Conservation (phyloP, 176 grass and related monocot genomes). For the Carex littledalei region DNA sequence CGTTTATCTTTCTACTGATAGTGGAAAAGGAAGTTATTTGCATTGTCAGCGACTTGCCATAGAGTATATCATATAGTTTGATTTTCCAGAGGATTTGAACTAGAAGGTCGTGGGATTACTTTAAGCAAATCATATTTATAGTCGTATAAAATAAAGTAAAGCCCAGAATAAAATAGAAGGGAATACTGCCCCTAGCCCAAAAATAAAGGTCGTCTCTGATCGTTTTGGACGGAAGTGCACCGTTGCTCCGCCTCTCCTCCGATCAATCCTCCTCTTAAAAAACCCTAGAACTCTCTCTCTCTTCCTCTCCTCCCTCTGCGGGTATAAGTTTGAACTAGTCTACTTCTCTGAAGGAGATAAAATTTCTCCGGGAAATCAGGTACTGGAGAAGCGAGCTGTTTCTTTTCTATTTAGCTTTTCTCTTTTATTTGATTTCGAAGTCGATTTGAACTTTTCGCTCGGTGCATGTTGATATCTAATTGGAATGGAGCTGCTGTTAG, state of each 20-base stretch:
- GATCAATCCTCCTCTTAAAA: not conserved
- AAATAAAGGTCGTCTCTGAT: not conserved
- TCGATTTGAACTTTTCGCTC: not conserved
- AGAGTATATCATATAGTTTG: not conserved
- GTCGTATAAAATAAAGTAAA: not conserved
- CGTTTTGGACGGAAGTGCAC: conserved; percentile 3
- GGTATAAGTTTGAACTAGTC: not conserved
- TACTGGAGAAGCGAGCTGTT: not conserved
- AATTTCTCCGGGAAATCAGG: not conserved
- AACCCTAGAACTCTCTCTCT: not conserved
- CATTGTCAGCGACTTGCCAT: not conserved
- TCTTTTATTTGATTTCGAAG: not conserved
- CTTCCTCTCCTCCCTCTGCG: not conserved
- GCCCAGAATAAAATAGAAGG: not conserved
- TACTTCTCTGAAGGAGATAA: not conserved
- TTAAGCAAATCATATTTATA: not conserved
- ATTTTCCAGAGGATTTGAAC: not conserved
- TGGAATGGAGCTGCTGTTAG: not conserved
- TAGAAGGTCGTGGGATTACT: not conserved
- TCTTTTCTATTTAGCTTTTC: not conserved
- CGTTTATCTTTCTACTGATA: not conserved
- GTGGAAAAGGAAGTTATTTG: not conserved
- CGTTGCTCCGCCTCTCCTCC: not conserved
- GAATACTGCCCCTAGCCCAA: not conserved
- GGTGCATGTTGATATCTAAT: not conserved